These are phyloP conservation scores for Eucalyptus erythrocorys DNA, from an alignment of 345 rosid species.

Conservation along the genomic window DNA sequence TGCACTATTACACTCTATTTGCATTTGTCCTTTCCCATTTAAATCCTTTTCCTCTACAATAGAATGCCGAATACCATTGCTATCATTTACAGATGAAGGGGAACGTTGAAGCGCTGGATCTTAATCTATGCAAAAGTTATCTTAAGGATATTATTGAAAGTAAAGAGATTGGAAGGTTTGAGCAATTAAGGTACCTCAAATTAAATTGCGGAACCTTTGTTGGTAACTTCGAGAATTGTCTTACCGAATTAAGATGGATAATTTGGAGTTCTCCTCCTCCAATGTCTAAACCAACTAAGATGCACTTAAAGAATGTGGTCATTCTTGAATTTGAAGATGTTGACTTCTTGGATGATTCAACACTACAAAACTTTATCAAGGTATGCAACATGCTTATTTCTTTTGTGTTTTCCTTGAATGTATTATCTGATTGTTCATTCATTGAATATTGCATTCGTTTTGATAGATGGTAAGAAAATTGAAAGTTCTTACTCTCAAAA, in stretches of 20 bases:
- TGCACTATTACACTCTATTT: background rate
- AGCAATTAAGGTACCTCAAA: background rate
- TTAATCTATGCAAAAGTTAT: background rate
- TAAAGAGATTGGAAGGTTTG: background rate
- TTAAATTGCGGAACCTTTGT: background rate
- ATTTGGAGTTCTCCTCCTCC: background rate
- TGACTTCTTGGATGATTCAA: background rate
- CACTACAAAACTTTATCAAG: background rate
- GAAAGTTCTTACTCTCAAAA: background rate
- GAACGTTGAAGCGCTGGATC: background rate
- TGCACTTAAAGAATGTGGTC: background rate
- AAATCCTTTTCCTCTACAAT: fast-evolving
- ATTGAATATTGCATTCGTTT: background rate
- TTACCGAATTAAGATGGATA: background rate
- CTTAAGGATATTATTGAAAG: background rate
- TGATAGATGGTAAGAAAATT: background rate
- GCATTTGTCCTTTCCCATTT: background rate
- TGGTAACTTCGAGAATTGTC: background rate
- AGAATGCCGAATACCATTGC: fast-evolving
- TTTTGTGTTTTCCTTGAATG: background rate
- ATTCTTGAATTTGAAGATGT: background rate
- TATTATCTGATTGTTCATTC: fast-evolving
- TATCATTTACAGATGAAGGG: background rate
- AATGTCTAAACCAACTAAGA: background rate
- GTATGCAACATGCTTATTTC: background rate